Conservation (phyloP, 495 filamentous ascomycete genomes). For the Penicillium turbatum region DNA sequence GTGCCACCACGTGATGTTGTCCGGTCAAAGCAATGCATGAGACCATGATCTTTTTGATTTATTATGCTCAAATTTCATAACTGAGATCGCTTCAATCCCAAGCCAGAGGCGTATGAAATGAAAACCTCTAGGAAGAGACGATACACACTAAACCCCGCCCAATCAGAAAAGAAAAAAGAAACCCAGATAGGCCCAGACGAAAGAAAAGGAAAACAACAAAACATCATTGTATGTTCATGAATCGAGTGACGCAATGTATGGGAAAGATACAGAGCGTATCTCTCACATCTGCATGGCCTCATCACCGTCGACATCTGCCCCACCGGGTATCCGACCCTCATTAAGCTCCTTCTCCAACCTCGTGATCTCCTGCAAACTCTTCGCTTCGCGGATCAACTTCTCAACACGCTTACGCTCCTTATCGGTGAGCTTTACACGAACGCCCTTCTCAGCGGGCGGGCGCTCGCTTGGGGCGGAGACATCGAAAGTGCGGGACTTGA, state of each 20-base stretch:
- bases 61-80: background rate
- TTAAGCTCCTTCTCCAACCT: slow-evolving; percentile 78
- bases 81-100: background rate
- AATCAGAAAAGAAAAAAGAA: slow-evolving; percentile 12
- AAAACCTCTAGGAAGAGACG: slow-evolving; percentile 11
- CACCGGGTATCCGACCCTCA: slow-evolving; percentile 77
- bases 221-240: slow-evolving; percentile 15
- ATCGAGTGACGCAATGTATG: background rate
- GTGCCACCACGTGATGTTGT: too few relatives aligned
- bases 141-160: slow-evolving; percentile 19
- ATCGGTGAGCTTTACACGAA: slow-evolving; percentile 64
- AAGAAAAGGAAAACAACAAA: slow-evolving; percentile 7
- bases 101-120: slow-evolving; percentile 1
- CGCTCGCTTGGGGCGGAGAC: slow-evolving; percentile 45
- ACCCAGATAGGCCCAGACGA: slow-evolving; percentile 7
- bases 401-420: slow-evolving; percentile 65
- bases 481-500: slow-evolving; percentile 82
- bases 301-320: slow-evolving; percentile 43
- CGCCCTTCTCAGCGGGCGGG: slow-evolving; percentile 55
- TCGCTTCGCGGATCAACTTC: slow-evolving; percentile 75
- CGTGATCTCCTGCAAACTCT: slow-evolving; percentile 80
- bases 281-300: slow-evolving; percentile 35
- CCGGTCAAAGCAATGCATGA: background rate
- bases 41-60: background rate
- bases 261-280: background rate